These are phyloP conservation scores for Diphasiastrum complanatum DNA, from an alignment of 83 land plant genomes.

Conservation along the genomic window DNA sequence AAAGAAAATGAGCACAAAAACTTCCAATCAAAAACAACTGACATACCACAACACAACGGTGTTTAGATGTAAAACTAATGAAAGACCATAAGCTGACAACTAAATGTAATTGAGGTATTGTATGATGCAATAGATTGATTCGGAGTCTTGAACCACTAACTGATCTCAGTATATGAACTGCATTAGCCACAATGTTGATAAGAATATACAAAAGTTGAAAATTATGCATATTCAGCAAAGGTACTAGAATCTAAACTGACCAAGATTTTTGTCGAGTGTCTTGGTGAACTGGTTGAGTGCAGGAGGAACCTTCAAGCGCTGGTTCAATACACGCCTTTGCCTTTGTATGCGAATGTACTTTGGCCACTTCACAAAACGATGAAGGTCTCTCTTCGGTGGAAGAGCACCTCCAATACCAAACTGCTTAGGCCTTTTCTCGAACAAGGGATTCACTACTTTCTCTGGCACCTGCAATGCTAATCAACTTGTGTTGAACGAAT, in stretches of 20 bases:
- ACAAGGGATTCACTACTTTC: constrained; percentile 59
- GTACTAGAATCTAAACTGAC: constrained; percentile 19
- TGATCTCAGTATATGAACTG: not conserved
- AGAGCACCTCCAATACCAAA: constrained; percentile 75
- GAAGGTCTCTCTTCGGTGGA: constrained; percentile 64
- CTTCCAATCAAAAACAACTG: not conserved
- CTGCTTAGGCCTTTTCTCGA: constrained; percentile 62
- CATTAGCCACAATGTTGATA: not conserved
- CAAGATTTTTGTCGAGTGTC: constrained; percentile 59
- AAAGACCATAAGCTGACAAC: no score
- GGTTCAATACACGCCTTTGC: constrained; percentile 52
- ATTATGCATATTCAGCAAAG: not conserved
- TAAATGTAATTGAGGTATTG: no score
- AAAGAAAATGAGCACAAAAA: not conserved
- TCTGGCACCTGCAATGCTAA: constrained; percentile 6
- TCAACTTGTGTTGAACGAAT: no score
- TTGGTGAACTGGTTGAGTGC: constrained; percentile 63
- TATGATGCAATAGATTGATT: no score
- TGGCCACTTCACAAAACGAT: constrained; percentile 62
- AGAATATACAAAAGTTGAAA: not conserved
- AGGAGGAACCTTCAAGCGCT: constrained; percentile 65
- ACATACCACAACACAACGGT: not conserved
- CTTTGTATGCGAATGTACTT: constrained; percentile 54
- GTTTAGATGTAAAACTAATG: not conserved
- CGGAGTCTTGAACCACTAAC: not conserved